Evolutionary conservation across 371 early-diverging fungal species (phyloP), one percentile per base, ranked within the genome.

Genomic region (Lichtheimia ornata): DNA sequence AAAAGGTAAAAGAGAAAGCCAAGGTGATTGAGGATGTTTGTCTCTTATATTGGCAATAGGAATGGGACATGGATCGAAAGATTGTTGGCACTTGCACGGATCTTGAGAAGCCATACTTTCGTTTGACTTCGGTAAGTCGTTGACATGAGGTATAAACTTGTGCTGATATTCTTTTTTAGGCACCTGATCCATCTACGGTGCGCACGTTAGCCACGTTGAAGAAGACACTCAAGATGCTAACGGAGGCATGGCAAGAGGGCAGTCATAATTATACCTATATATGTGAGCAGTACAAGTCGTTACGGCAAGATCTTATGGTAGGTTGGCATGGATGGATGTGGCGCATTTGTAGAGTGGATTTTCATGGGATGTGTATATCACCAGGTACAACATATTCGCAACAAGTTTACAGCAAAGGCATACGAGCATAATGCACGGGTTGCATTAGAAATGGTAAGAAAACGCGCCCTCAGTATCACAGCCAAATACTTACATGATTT

Each of bases 371-470:
- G 22, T 6, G 11, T 56, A 1, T 59, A 4, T 28, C 9, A n/a
- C 20, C 70, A 86, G 84, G 85, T 97, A 25, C 98, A 98, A 86
- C 82, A 90, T 49, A 94, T 98, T 52, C 85, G 90, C 61, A 91
- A 91, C 66, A 91, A 87, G 17, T 96, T 98, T 67, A 93, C 97
- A n/a, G 94, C 93, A 1, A 76, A 86, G 54, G 96, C 96, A 0
- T 98, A 98, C 67, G 97, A 98, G 72, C 84, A 83, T 20, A 94
- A 97, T 74, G 97, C 96, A 4, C 82, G 97, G 43, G 93, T 97
- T 54, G 97, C 98, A 12, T 69, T 97, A 51, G 96, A 96, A 73
- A 93, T 88, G 82, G 91, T 89, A 66, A 50, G 40, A 13, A 35
- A 13, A 22, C 1, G 11, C 14, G 35, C 1, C 27, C 24, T n/a